phyloP scores from a whole-genome alignment of 2,329 filamentous ascomycete genomes.

The Blumeria hordei region DNA sequence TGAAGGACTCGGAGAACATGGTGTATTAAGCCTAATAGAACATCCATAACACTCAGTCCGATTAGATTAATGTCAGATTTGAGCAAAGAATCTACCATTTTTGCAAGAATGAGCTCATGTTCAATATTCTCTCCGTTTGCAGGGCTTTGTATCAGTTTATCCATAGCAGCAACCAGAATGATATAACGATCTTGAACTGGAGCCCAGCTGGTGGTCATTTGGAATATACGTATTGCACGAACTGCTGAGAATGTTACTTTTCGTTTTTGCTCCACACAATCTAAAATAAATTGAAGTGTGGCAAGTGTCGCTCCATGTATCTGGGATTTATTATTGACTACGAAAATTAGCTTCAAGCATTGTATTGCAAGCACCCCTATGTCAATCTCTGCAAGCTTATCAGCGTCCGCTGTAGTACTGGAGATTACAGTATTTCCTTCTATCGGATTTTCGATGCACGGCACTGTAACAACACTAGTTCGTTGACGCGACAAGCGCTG shows the following conservation, averaged over 20 bases:
- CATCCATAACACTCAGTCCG: constrained; percentile 86
- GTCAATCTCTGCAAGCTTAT: constrained; percentile 73
- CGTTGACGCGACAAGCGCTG: constrained; percentile 41
- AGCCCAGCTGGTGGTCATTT: constrained; percentile 61
- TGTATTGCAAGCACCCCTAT: constrained; percentile 64
- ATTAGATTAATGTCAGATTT: constrained; percentile 83
- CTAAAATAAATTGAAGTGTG: constrained; percentile 50
- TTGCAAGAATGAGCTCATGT: constrained; percentile 50
- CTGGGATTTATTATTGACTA: constrained; percentile 58
- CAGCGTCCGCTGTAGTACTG: constrained; percentile 64
- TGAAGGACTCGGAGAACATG: constrained; percentile 61
- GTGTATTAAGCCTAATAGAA: constrained; percentile 62
- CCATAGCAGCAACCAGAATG: constrained; percentile 62
- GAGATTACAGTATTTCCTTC: constrained; percentile 51
- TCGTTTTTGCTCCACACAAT: constrained; percentile 25
- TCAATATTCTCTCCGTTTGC: constrained; percentile 46
- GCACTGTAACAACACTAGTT: constrained; percentile 57
- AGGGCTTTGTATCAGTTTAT: constrained; percentile 43
- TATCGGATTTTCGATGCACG: constrained; percentile 38
- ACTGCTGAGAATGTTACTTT: constrained; percentile 23
- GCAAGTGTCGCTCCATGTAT: constrained; percentile 53
- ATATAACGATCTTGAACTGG: constrained; percentile 88
- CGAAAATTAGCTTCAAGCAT: constrained; percentile 68
- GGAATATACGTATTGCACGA: constrained; percentile 68
- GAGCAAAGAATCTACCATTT: constrained; percentile 60